These are phyloP conservation scores for Hirsutella rhossiliensis DNA, from an alignment of 2,329 filamentous ascomycete genomes.

Conservation along the genomic window DNA sequence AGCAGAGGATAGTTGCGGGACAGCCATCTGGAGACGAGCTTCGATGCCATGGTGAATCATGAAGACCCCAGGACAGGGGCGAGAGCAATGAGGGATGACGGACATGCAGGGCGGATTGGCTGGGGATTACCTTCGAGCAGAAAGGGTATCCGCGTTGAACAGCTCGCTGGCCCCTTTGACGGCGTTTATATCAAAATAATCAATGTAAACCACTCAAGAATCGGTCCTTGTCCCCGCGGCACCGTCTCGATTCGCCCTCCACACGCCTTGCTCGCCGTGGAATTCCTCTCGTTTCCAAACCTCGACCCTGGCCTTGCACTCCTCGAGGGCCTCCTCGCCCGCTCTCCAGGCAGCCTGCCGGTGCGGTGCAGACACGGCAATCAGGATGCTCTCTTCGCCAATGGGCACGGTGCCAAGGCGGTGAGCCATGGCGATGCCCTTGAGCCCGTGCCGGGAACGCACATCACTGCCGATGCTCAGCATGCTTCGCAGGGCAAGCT, in stretches of 20 bases:
- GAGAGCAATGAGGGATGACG: no score
- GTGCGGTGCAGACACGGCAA: slow-evolving; percentile 76
- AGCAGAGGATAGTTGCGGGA: background rate
- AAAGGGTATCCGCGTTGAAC: no score
- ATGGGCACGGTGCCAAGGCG: slow-evolving; percentile 77
- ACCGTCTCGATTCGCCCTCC: slow-evolving; percentile 80
- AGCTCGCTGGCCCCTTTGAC: no score
- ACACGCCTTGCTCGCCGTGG: slow-evolving; percentile 62
- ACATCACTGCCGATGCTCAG: slow-evolving; percentile 48
- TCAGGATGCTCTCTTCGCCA: slow-evolving; percentile 85
- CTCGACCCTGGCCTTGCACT: slow-evolving; percentile 78
- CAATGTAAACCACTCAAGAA: slow-evolving; percentile 1
- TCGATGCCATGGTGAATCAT: no score
- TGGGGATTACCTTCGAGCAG: no score
- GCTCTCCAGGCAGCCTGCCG: slow-evolving; percentile 75
- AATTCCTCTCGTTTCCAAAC: slow-evolving; percentile 95
- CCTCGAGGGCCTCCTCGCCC: slow-evolving; percentile 80
- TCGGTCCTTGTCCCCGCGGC: slow-evolving; percentile 38
- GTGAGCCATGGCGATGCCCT: slow-evolving; percentile 70
- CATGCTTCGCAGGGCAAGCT: slow-evolving; percentile 59
- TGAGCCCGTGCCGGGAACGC: slow-evolving; percentile 48
- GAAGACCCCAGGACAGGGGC: no score
- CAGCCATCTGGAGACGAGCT: no score
- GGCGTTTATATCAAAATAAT: no score
- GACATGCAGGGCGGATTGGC: no score